Evolutionary conservation across 2,329 filamentous ascomycete genomes (phyloP), one percentile per base, ranked within the genome.

Genomic region (Colletotrichum sp.): DNA sequence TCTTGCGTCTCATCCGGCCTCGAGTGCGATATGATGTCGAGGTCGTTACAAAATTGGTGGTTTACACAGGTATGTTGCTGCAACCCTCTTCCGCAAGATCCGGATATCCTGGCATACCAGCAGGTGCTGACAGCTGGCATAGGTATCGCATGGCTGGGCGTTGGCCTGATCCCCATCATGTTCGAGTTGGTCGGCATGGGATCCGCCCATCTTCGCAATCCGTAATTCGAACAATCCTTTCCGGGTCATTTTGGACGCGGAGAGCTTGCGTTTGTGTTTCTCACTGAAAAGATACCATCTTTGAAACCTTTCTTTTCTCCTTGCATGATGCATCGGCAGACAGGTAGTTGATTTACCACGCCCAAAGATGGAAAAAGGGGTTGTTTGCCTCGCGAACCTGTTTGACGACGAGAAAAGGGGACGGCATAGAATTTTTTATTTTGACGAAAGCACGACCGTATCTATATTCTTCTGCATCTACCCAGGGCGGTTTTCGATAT

Each of bases 11-110:
- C 69, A 93, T 95, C 76, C 95, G 93, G 84, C 95, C 97, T 63
- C 91, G 97, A 77, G 96, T 98, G 73, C 89, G 96, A 78, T 99
- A 98, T 80, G 97, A 99, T 84, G 96, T 98, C n/a, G 97, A 99
- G 83, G 96, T 99, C 51, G 94, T 99, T 47, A 98, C 97, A 7
- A 98, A 98, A 85, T 84, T 99, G 74, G 94, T 99, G 78, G 95
- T 99, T 29, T 99, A 99, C 85, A 90, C 93, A 73, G 97, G 96
- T 95, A 85, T 83, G 92, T 74, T 21, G 11, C 8, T 36, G 16
- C 21, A 21, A 21, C 66, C 38, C 76, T 79, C 21, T 59, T 66
- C 58, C 55, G 66, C 34, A 62, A 13, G n/a, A 73, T 71, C 27
- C 72, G 63, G 31, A 43, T 54, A 62, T 70, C 68, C 66, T 61